Base-by-base conservation (phyloP, 2,329 filamentous ascomycete genomes). In the Septoria linicola region DNA sequence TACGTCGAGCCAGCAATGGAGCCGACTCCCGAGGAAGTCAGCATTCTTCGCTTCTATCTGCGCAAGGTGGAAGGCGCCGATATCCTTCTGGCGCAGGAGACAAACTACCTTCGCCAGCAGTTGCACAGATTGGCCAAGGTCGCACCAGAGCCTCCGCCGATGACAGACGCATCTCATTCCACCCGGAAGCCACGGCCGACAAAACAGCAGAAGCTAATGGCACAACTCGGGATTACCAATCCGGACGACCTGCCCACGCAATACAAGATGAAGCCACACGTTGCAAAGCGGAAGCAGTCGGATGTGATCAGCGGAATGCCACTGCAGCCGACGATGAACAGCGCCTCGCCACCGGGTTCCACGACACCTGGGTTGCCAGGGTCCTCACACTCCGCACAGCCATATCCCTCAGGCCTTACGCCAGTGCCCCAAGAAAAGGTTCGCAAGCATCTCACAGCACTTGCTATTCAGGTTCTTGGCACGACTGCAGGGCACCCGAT, bases 61-160 rank as follows among this genome's bases (percentile, higher is more conserved):
- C 88, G 93, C 51, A 99, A 99, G 73, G 90, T 99, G 47, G 93
- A 99, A 72, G 93, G 93, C 2, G 91, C 93, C 1, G 93, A 99
- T 68, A 91, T 99, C 44, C 79, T 99, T 2, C 77, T 99, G 2
- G 82, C 91, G 0, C 87, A 85, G 51, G 93, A 99, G 73, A 96
- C 92, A n/a, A 99, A 99, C 67, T 96, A 95, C 70, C 92, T 99
- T 74, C 85, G 92, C 19, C 90, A 96, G 67, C 90, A 96, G 66
- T 78, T 99, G 50, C 93, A 99, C 72, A 95, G 89, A 67, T 96
- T 89, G 87, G 89, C 86, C 32, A 91, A 91, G 2, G 89, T 97
- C 20, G 91, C 93, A 1, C 87, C 89, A 0, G 80, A 89, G 11
- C 78, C 93, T 10, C 93, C 93, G 3, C 91, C 91, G 17, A 84